phyloP scores from a whole-genome alignment of 257 asterid genomes.

The Echites panduratus region DNA sequence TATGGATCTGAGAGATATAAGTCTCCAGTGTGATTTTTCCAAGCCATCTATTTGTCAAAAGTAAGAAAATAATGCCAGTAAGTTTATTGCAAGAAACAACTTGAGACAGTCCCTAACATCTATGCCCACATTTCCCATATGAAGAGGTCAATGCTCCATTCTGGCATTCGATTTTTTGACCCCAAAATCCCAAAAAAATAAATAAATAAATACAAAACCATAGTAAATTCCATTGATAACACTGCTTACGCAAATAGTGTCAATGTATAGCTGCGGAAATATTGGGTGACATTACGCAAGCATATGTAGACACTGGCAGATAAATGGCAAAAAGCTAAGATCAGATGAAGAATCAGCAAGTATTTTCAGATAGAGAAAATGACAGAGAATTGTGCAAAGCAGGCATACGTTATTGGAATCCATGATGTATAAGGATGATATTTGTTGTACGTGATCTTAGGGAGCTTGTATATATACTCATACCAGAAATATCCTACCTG shows the following conservation, averaged over 20 bases:
- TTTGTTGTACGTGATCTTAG: conserved; percentile 68
- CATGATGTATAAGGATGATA: conserved; percentile 96
- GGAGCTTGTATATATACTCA: conserved; percentile 82
- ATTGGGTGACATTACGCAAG: conserved; percentile 78
- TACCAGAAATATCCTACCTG: conserved; percentile 87
- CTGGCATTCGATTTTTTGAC: not conserved
- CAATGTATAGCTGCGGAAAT: conserved; percentile 69
- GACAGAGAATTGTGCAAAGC: conserved; percentile 6
- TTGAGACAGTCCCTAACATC: not conserved
- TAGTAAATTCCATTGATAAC: not conserved
- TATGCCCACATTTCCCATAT: conserved; percentile 7
- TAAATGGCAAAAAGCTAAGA: conserved; percentile 6
- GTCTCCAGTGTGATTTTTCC: conserved; percentile 93
- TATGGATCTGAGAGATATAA: conserved; percentile 79
- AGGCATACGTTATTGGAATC: conserved; percentile 79
- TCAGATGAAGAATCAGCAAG: conserved; percentile 9
- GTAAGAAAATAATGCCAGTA: not conserved
- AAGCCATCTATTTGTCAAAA: conserved; percentile 62
- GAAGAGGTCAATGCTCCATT: not conserved
- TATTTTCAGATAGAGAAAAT: conserved; percentile 5
- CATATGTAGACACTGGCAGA: conserved; percentile 65
- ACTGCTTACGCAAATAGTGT: conserved; percentile 87
- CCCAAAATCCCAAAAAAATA: not conserved
- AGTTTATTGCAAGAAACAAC: not conserved
- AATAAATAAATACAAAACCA: no score